A percentile compares a stretch with the other conserved stretches of the same genome.
Conservation (phyloP, 345 rosid genomes). For the Pelargonium nanum region DNA sequence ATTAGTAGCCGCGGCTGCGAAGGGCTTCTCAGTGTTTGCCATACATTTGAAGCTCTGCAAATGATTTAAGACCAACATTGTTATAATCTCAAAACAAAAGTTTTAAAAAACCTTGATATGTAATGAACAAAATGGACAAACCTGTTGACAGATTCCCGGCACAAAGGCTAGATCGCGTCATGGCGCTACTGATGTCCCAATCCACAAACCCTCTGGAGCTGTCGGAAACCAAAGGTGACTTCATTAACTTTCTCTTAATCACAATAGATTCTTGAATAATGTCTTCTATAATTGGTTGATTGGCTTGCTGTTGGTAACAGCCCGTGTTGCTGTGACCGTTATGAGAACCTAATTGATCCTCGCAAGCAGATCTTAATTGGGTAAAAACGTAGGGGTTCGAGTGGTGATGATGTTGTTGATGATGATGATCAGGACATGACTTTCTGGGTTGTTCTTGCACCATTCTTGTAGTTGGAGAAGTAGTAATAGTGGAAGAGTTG, state of each 20-base stretch:
- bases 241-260: conserved; percentile 24
- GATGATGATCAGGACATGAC: not conserved
- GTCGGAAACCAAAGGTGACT: not conserved
- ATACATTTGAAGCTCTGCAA: conserved; percentile 34
- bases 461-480: not conserved
- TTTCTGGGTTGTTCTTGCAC: no score
- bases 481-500: no score
- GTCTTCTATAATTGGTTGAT: not conserved
- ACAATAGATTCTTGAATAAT: conserved; percentile 18
- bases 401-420: not conserved
- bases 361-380: no score
- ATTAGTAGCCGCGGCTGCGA: no score
- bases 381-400: not conserved
- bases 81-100: no score
- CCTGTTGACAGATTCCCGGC: conserved; percentile 32
- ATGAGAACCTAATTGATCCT: not conserved
- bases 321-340: not conserved
- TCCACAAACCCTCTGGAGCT: not conserved
- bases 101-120: no score
- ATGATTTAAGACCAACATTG: no score
- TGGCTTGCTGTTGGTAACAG: not conserved
- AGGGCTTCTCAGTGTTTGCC: conserved; percentile 27
- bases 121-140: conserved; percentile 7
- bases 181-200: conserved; percentile 34
- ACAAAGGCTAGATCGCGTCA: conserved; percentile 27